These are phyloP conservation scores for Asterophora lycoperdoides DNA, from an alignment of 768 basidiomycete species.

Conservation along the genomic window DNA sequence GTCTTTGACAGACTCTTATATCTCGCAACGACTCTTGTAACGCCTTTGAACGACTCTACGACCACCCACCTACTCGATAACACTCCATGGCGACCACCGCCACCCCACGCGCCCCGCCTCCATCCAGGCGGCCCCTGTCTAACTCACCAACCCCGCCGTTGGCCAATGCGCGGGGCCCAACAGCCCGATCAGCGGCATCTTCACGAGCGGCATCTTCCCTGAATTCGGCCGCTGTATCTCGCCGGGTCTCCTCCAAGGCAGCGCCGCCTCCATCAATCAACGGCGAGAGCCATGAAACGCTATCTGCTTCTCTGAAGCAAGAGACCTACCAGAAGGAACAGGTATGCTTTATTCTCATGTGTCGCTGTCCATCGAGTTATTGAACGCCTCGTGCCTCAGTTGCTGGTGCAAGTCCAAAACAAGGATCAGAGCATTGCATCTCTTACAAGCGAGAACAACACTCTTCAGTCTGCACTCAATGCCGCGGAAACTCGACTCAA, in stretches of 20 bases:
- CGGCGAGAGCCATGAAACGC: slow-evolving; percentile 50
- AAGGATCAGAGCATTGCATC: slow-evolving; percentile 66
- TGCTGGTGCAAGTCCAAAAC: slow-evolving; percentile 72
- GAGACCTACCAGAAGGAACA: slow-evolving; percentile 83
- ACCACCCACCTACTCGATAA: background rate
- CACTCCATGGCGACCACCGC: slow-evolving; percentile 42
- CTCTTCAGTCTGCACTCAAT: slow-evolving; percentile 58
- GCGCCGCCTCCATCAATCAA: slow-evolving; percentile 34
- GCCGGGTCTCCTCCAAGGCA: slow-evolving; percentile 49
- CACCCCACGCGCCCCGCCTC: slow-evolving; percentile 42
- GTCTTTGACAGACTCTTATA: slow-evolving; percentile 8
- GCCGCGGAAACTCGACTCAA: slow-evolving; percentile 68
- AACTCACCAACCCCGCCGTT: slow-evolving; percentile 42
- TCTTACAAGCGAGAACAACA: slow-evolving; percentile 62
- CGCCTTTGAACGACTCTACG: slow-evolving; percentile 5
- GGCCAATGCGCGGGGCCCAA: slow-evolving; percentile 48
- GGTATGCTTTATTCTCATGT: slow-evolving; percentile 35
- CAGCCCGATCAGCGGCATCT: slow-evolving; percentile 62
- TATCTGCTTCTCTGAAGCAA: slow-evolving; percentile 61
- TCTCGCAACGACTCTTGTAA: background rate
- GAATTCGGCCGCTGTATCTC: slow-evolving; percentile 39
- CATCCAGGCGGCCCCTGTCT: slow-evolving; percentile 42
- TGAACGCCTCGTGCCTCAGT: slow-evolving; percentile 35
- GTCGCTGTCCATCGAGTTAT: slow-evolving; percentile 7
- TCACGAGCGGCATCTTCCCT: slow-evolving; percentile 53